These are phyloP conservation scores for Fusarium chlamydosporum DNA, from an alignment of 2,329 filamentous ascomycete genomes.

Conservation along the genomic window DNA sequence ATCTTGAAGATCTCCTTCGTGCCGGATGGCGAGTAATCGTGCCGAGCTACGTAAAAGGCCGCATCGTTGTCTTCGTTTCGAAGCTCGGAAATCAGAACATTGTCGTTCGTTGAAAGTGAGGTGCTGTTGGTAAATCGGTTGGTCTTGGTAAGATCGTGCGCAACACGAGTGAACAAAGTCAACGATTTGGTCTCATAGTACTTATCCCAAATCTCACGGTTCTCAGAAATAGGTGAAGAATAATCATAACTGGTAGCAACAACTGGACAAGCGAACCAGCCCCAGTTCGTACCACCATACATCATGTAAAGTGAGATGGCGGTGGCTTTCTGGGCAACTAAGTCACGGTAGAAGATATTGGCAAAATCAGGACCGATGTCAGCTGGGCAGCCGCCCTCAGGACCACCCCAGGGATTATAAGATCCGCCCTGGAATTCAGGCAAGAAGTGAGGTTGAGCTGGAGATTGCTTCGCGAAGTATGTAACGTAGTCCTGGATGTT, in stretches of 20 bases:
- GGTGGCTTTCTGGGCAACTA: conserved; percentile 71
- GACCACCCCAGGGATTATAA: conserved; percentile 74
- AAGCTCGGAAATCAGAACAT: conserved; percentile 68
- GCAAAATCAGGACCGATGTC: conserved; percentile 72
- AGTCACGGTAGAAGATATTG: conserved; percentile 74
- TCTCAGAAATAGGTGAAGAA: conserved; percentile 72
- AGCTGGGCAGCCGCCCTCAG: conserved; percentile 66
- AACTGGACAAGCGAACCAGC: conserved; percentile 68
- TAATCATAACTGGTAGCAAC: conserved; percentile 75
- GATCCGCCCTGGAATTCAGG: conserved; percentile 51
- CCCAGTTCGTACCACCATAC: conserved; percentile 76
- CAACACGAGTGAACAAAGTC: conserved; percentile 67
- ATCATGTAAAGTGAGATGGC: conserved; percentile 75
- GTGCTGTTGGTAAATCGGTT: conserved; percentile 59
- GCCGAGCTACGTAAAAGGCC: conserved; percentile 72
- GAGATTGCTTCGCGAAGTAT: conserved; percentile 50
- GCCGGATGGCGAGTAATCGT: conserved; percentile 65
- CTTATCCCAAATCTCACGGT: conserved; percentile 69
- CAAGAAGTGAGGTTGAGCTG: conserved; percentile 47
- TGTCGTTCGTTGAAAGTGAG: conserved; percentile 60
- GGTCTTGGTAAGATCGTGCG: conserved; percentile 67
- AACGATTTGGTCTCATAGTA: conserved; percentile 75
- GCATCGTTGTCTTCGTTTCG: conserved; percentile 70
- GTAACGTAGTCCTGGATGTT: conserved; percentile 51
- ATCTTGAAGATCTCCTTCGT: conserved; percentile 68